These are phyloP conservation scores for Diutina rugosa DNA, from an alignment of 1,139 yeast genomes.

Conservation along the genomic window DNA sequence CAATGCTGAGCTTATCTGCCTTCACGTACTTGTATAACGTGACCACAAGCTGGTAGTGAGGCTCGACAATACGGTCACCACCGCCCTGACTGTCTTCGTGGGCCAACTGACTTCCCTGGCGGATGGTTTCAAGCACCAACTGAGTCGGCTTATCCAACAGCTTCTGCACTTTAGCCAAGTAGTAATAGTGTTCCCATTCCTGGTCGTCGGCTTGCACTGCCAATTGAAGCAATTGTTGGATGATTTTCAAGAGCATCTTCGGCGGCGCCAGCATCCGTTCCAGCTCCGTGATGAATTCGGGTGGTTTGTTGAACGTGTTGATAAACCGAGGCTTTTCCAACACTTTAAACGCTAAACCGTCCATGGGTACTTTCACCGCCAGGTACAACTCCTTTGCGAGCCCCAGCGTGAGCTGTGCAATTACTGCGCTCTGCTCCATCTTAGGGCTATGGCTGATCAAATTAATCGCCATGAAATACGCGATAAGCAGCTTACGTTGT, in stretches of 20 bases:
- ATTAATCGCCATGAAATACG: conserved; percentile 70
- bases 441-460: conserved; percentile 12
- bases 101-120: conserved; percentile 29
- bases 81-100: conserved; percentile 20
- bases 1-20: conserved; percentile 16
- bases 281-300: conserved; percentile 12
- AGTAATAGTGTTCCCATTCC: conserved; percentile 55
- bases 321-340: conserved; percentile 22
- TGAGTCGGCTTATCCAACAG: conserved; percentile 24
- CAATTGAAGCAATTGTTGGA: conserved; percentile 27
- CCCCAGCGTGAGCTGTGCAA: conserved; percentile 39
- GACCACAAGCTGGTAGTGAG: conserved; percentile 57
- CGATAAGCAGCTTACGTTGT: conserved; percentile 60
- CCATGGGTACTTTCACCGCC: conserved; percentile 57
- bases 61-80: conserved; percentile 55
- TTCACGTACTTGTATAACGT: conserved; percentile 44
- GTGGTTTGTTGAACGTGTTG: conserved; percentile 11
- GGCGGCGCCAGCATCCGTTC: conserved; percentile 13
- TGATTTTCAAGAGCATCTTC: conserved; percentile 18
- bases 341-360: conserved; percentile 37
- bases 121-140: conserved; percentile 23
- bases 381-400: conserved; percentile 52
- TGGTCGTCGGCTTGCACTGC: conserved; percentile 29
- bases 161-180: conserved; percentile 46
- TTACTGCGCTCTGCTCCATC: conserved; percentile 10